Evolutionary conservation across 352 stramenopile species (phyloP).

Genomic region (Phytopythium mirpurense): DNA sequence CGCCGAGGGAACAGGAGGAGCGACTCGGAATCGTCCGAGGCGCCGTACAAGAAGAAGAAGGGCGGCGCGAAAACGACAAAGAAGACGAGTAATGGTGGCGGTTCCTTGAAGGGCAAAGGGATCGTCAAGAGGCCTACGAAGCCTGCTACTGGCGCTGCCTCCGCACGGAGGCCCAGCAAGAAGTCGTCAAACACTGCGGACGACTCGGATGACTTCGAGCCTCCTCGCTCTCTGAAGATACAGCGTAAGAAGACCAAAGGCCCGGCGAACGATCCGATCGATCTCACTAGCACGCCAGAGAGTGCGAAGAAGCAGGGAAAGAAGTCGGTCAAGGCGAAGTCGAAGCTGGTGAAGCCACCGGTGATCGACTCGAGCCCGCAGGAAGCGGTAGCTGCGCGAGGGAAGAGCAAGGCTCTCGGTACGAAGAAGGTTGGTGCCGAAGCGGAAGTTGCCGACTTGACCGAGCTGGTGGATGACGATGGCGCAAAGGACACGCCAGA

Average conservation of each 20-base stretch:
- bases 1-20: background rate
- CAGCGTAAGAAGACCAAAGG: conserved; percentile 2
- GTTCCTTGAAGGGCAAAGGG: conserved; percentile 2
- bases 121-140: conserved; percentile 5
- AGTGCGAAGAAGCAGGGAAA: conserved; percentile 14
- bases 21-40: conserved; percentile 3
- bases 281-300: conserved; percentile 23
- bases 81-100: background rate
- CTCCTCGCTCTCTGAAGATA: background rate
- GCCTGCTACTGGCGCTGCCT: background rate
- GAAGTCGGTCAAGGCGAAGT: background rate
- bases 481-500: background rate
- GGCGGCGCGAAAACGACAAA: background rate
- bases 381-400: background rate
- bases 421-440: conserved; percentile 9
- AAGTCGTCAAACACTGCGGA: background rate
- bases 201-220: conserved; percentile 1
- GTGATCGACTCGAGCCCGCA: background rate
- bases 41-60: background rate
- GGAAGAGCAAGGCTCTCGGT: conserved; percentile 5
- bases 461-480: conserved; percentile 14
- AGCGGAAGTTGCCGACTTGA: conserved; percentile 4
- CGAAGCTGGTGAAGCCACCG: background rate
- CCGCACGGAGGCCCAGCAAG: background rate
- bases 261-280: conserved; percentile 11